Evolutionary conservation across 2,329 filamentous ascomycete species (phyloP).

Genomic region (Pyricularia grisea): DNA sequence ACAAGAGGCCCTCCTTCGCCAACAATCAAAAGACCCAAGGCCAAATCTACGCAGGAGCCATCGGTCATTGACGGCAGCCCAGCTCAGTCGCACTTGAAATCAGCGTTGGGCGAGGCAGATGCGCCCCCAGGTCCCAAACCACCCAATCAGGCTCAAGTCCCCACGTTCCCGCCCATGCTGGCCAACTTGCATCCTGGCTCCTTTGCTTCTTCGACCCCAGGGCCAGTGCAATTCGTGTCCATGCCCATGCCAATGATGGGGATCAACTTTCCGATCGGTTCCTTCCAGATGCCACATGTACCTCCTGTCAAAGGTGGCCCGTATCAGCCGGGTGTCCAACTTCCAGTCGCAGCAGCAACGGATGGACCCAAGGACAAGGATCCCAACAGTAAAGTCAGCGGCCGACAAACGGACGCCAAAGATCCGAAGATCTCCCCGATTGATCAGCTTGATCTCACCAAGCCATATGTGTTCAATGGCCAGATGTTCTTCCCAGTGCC

Average conservation of each 20-base stretch:
- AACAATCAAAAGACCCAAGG: conserved; percentile 38
- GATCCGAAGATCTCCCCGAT: conserved; percentile 25
- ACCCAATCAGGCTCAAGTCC: conserved; percentile 9
- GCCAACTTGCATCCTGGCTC: conserved; percentile 17
- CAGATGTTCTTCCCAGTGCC: conserved; percentile 23
- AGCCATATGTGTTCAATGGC: conserved; percentile 31
- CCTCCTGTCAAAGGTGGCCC: conserved; percentile 10
- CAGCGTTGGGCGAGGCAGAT: conserved; percentile 4
- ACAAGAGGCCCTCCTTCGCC: conserved; percentile 44
- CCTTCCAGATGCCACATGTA: conserved; percentile 7
- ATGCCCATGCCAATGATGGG: conserved; percentile 28
- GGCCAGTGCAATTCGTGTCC: conserved; percentile 8
- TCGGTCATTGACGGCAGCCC: conserved; percentile 12
- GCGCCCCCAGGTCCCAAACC: conserved; percentile 4
- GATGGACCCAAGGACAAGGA: conserved; percentile 15
- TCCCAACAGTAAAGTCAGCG: conserved; percentile 9
- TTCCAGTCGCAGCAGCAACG: not conserved
- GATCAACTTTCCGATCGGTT: conserved; percentile 8
- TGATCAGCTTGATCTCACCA: conserved; percentile 35
- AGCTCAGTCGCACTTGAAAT: conserved; percentile 6
- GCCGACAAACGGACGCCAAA: conserved; percentile 18
- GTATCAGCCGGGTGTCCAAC: conserved; percentile 8
- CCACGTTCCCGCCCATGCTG: conserved; percentile 17
- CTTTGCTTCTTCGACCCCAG: not conserved
- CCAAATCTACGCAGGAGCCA: conserved; percentile 20